Evolutionary conservation across 1,139 yeast species (phyloP), one percentile per base, ranked within the genome.

Genomic region (Lodderomyces margitis): DNA sequence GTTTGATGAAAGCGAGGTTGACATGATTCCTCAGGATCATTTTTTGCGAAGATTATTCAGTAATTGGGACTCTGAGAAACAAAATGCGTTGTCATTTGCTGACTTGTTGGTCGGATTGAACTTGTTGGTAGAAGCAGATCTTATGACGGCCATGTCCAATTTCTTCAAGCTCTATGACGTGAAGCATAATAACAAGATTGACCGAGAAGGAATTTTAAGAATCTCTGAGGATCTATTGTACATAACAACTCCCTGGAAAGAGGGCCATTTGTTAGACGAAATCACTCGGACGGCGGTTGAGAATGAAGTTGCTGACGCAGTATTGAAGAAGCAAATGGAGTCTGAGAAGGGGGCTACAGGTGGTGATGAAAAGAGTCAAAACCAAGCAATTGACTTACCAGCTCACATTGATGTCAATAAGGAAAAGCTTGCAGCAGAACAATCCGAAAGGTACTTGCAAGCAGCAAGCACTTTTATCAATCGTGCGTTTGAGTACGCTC

Each of bases 391-490:
- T 20, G 59, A 68, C 9, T 52, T 82, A 2, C 89, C 91, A 1
- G 58, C 74, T 2, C 82, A 80, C 46, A 76, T 83, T 9, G 69
- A 74, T 24, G 75, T 83, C 36, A 86, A 83, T 54, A 78, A 75
- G 20, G 81, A 80, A 39, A 74, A 73, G 46, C 76, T 87, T 50
- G 81, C 78, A 51, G 75, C 75, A 41, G 83, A 79, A 54, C 97
- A 89, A 59, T 67, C 83, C 11, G 94, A 87, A 48, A 69, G 96
- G 47, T 92, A 89, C 55, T 68, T 92, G 25, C 77, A 88, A 1
- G 94, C 96, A 0, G 95, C 96, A 3, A 86, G 96, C 47, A 81
- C 79, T 19, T 92, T 92, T 53, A 79, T 92, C 42, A 89, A 87
- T 58, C 70, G 96, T 41, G 88, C 95, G 0, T 89, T 89, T 61